Percentiles rank a stretch among this genome's conserved stretches.
Conservation (phyloP, 306 rosid species). For the Erythrophleum fordii region DNA sequence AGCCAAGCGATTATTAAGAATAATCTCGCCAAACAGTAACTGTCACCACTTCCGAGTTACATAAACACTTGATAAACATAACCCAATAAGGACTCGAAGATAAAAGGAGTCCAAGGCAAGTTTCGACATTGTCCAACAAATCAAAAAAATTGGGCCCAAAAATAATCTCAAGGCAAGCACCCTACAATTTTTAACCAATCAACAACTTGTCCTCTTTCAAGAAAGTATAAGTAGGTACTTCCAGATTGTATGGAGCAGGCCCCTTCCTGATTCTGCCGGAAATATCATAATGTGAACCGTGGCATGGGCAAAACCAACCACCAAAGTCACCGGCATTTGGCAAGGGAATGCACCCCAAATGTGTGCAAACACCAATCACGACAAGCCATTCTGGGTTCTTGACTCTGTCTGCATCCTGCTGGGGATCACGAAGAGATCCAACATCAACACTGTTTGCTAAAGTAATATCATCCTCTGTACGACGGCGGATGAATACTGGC, state of each 20-base stretch:
- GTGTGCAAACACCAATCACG: constrained; percentile 87
- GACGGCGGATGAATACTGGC: constrained; percentile 87
- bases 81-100: constrained; percentile 28
- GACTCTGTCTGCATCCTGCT: constrained; percentile 71
- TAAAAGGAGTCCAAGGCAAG: constrained; percentile 44
- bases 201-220: constrained; percentile 71
- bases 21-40: constrained; percentile 41
- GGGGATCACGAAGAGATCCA: constrained; percentile 81
- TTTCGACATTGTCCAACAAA: constrained; percentile 64
- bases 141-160: constrained; percentile 5
- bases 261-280: constrained; percentile 90
- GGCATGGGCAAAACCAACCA: constrained; percentile 96
- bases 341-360: constrained; percentile 89
- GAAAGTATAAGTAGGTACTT: constrained; percentile 81
- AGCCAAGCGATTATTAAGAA: constrained; percentile 53
- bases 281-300: constrained; percentile 85
- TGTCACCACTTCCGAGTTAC: constrained; percentile 42
- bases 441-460: constrained; percentile 79
- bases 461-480: constrained; percentile 78
- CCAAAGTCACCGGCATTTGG: constrained; percentile 91
- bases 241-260: constrained; percentile 89
- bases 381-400: constrained; percentile 88
- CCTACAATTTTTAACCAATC: constrained; percentile 60
- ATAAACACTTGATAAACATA: constrained; percentile 43
- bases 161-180: constrained; percentile 14